Base-by-base conservation (phyloP, 2,329 filamentous ascomycete species). In the Colletotrichum liaoningense region DNA sequence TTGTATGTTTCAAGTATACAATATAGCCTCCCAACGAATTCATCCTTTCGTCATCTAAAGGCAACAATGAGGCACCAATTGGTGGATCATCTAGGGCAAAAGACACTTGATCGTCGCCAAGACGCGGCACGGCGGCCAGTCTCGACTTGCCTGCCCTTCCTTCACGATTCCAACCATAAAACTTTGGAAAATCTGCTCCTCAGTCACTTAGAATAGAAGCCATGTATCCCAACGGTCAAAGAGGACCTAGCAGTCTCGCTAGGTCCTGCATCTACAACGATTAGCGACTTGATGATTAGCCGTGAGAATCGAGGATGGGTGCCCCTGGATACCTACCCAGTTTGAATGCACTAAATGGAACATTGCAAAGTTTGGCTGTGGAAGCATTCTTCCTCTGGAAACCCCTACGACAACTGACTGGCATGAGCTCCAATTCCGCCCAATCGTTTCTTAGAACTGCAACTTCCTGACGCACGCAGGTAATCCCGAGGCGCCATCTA, bases 71-170 rank as follows among this genome's bases (percentile, higher is more conserved):
- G 16, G 5, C 24, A 4, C 28, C 26, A 11, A 63, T 72, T 72
- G 57, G 57, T 68, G 69, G 64, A 67, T 52, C 52, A 30, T 30
- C 35, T n/a, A 19, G 5, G 22, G 7, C 19, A 7, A 49, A 52
- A 19, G 12, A 35, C 26, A 14, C n/a, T 7, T 4, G 12, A 38
- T 54, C 33, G 24, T 66, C 49, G 69, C 69, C 63, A 67, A 63
- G 63, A 52, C 63, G 52, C 49, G 69, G 69, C 28, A 63, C 14
- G 46, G 49, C 35, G 35, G 33, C 33, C 57, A 63, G n/a, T 19
- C 9, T 63, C 7, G 57, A 26, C 57, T 35, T 62, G 33, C 26
- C 33, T 26, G 12, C 7, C 46, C 28, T 30, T 28, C 1, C 35
- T n/a, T 46, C 28, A n/a, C 19, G 7, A 11, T 54, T 30, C 28